Conservation (phyloP, 1,139 yeast genomes). For the Hyphopichia wangnamkhiaoensis region DNA sequence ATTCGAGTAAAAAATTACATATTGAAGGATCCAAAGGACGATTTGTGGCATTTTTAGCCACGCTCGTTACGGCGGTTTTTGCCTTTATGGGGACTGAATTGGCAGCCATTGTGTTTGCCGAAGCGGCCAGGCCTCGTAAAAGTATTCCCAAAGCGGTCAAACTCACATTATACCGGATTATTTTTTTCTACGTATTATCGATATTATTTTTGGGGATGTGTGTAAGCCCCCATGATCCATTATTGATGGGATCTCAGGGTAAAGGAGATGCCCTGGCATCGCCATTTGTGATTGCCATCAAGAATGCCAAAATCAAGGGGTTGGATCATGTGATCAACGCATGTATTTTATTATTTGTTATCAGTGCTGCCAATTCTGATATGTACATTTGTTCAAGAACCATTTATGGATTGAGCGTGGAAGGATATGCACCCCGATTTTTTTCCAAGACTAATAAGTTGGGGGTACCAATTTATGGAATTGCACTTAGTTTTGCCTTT, state of each 20-base stretch:
- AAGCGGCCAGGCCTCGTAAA: conserved; percentile 39
- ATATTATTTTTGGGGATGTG: conserved; percentile 36
- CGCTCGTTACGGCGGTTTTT: conserved; percentile 43
- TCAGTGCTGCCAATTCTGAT: conserved; percentile 54
- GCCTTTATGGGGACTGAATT: conserved; percentile 49
- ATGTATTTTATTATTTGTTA: conserved; percentile 47
- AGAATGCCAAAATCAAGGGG: conserved; percentile 51
- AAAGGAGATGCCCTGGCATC: conserved; percentile 34
- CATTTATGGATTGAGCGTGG: conserved; percentile 56
- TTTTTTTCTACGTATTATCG: conserved; percentile 38
- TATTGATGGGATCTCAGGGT: conserved; percentile 30
- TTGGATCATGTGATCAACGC: conserved; percentile 61
- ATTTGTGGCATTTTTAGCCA: conserved; percentile 49
- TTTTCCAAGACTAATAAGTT: conserved; percentile 55
- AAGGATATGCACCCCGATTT: conserved; percentile 61
- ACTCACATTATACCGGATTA: conserved; percentile 37
- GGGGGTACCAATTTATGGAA: conserved; percentile 57
- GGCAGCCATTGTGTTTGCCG: conserved; percentile 44
- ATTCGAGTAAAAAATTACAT: conserved; percentile 36
- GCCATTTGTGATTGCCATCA: conserved; percentile 42
- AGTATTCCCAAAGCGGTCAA: conserved; percentile 38
- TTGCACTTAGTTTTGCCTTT: conserved; percentile 39
- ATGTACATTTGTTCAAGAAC: conserved; percentile 59
- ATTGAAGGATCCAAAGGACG: conserved; percentile 49
- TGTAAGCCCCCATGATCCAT: conserved; percentile 27